Percentiles rank a stretch among this genome's conserved stretches.
These are phyloP conservation scores for Termitomyces sp. DNA, from an alignment of 768 basidiomycete genomes.

Conservation along the genomic window DNA sequence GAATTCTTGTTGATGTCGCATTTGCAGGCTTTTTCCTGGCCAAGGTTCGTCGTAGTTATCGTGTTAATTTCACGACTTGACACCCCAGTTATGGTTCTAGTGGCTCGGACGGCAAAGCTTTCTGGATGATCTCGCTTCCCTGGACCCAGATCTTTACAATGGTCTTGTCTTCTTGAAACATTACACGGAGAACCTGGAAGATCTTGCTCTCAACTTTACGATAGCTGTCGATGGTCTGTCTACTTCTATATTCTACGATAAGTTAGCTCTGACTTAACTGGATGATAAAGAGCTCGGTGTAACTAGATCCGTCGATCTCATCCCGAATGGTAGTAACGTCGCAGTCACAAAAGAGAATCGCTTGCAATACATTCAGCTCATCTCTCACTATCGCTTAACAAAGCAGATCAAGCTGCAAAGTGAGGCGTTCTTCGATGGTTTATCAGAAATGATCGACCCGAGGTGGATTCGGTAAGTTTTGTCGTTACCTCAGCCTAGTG, in stretches of 20 bases:
- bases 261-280: not conserved
- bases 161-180: conserved; percentile 93
- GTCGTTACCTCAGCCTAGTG: not conserved
- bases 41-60: conserved; percentile 46
- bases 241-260: not conserved
- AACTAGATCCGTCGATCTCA: conserved; percentile 70
- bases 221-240: conserved; percentile 77
- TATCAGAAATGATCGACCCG: conserved; percentile 88
- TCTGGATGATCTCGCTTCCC: conserved; percentile 87
- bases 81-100: conserved; percentile 30
- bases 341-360: conserved; percentile 88
- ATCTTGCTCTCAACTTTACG: conserved; percentile 87
- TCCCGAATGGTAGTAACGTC: conserved; percentile 78
- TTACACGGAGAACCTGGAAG: conserved; percentile 82
- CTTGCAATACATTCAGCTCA: conserved; percentile 84
- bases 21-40: conserved; percentile 96
- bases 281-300: conserved; percentile 70
- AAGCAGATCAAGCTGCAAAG: conserved; percentile 85
- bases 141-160: conserved; percentile 90
- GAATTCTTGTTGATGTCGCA: conserved; percentile 90
- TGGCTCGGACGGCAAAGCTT: conserved; percentile 93
- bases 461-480: conserved; percentile 73
- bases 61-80: not conserved
- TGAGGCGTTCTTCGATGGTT: conserved; percentile 86
- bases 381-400: conserved; percentile 86